These are phyloP conservation scores for Hibiscus mutabilis DNA, from an alignment of 345 rosid species.

Conservation along the genomic window DNA sequence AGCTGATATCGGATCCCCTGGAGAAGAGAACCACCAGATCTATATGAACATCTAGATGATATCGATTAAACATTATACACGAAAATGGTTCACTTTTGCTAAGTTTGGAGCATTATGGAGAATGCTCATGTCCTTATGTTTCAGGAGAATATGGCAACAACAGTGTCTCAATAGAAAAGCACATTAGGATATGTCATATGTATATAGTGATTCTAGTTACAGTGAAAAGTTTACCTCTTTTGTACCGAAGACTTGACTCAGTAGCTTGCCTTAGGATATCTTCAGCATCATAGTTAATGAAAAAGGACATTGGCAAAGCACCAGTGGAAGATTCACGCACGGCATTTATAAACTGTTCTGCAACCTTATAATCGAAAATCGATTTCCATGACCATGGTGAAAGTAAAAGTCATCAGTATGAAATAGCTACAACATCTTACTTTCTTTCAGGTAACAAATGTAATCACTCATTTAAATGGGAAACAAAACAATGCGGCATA, in stretches of 20 bases:
- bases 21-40: neutral
- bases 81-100: neutral
- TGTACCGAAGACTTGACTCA: slow-evolving; percentile 47
- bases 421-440: neutral
- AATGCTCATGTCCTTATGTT: neutral
- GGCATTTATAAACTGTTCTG: slow-evolving; percentile 41
- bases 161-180: neutral
- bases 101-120: neutral
- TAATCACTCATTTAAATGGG: neutral
- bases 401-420: neutral
- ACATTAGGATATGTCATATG: neutral
- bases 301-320: slow-evolving; percentile 50
- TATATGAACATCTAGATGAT: neutral
- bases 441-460: neutral
- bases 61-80: neutral
- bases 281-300: slow-evolving; percentile 35
- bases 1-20: slow-evolving; percentile 57
- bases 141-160: neutral
- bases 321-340: slow-evolving; percentile 35
- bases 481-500: neutral
- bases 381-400: neutral
- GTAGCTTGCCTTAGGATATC: slow-evolving; percentile 54
- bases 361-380: slow-evolving; percentile 31
- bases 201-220: neutral
- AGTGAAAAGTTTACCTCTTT: slow-evolving; percentile 33